Evolutionary conservation across 2,329 filamentous ascomycete genomes (phyloP).

Genomic region (Aspergillus ustus): DNA sequence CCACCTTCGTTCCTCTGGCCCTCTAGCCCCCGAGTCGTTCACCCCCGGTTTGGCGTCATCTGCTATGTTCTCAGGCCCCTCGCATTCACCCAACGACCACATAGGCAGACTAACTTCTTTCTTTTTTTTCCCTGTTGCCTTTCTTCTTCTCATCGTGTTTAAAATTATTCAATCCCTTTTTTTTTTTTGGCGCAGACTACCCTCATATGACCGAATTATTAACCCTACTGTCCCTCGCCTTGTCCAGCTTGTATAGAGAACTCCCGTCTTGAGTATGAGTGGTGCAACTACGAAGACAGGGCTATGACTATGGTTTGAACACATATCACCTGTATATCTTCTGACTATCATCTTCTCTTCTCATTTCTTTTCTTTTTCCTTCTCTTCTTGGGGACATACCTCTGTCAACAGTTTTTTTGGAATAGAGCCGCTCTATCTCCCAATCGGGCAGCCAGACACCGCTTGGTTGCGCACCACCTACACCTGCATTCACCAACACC

Average conservation of each 20-base stretch:
- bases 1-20: neutral
- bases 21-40: neutral
- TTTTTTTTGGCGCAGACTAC: constrained; percentile 5
- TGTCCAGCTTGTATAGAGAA: constrained; percentile 7
- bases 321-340: constrained; percentile 19
- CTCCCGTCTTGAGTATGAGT: neutral
- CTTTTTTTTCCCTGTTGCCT: constrained; percentile 6
- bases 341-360: constrained; percentile 13
- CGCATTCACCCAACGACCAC: constrained; percentile 1
- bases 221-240: constrained; percentile 12
- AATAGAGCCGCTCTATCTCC: constrained; percentile 1
- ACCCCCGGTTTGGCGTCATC: constrained; percentile 20
- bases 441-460: constrained; percentile 17
- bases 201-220: constrained; percentile 20
- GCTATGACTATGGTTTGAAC: constrained; percentile 15
- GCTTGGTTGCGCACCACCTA: neutral
- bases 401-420: neutral
- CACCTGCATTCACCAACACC: constrained; percentile 2
- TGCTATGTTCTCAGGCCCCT: constrained; percentile 21
- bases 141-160: constrained; percentile 6
- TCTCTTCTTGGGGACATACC: neutral
- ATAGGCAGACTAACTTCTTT: constrained; percentile 5
- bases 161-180: constrained; percentile 8
- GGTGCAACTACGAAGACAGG: constrained; percentile 2
- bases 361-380: constrained; percentile 14